Percentiles rank a stretch among this genome's conserved stretches.
Evolutionary conservation across 345 rosid genomes (phyloP).

Genomic region (Balakata baccata): DNA sequence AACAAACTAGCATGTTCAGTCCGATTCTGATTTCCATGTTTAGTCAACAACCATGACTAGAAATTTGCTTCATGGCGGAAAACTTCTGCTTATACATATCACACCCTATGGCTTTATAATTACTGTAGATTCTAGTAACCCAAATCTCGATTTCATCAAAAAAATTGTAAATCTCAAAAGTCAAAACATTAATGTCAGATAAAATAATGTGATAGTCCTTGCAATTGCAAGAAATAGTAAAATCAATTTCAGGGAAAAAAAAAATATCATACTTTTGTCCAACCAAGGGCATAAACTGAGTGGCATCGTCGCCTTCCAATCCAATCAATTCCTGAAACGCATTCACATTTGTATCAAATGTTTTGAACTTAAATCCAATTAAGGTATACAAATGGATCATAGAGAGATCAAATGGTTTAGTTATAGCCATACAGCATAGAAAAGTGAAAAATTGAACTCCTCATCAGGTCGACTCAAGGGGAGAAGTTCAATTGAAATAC

Average conservation of each 20-base stretch:
- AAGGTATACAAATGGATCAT: slow-evolving; percentile 4
- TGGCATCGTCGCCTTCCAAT: slow-evolving; percentile 56
- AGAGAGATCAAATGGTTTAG: slow-evolving; percentile 20
- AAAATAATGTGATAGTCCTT: not conserved
- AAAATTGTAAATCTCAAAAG: not conserved
- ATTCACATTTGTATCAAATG: slow-evolving; percentile 1
- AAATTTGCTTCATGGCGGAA: not conserved
- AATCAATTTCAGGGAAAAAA: not conserved
- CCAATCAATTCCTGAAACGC: slow-evolving; percentile 77
- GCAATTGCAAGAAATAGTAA: not conserved
- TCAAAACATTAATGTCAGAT: not conserved
- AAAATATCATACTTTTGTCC: slow-evolving; percentile 54
- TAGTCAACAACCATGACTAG: not conserved
- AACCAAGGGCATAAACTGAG: slow-evolving; percentile 53
- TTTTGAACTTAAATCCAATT: not conserved
- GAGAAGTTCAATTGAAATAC: slow-evolving; percentile 85
- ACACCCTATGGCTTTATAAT: not conserved
- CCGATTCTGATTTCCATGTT: not conserved
- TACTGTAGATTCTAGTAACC: not conserved
- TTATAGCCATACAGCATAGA: slow-evolving; percentile 56
- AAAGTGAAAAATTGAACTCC: slow-evolving; percentile 59
- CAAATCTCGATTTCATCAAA: not conserved
- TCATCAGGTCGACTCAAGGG: slow-evolving; percentile 64
- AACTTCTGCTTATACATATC: not conserved
- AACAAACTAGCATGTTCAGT: not conserved